phyloP scores from a whole-genome alignment of 495 filamentous ascomycete genomes.

The Aspergillus haitiensis region DNA sequence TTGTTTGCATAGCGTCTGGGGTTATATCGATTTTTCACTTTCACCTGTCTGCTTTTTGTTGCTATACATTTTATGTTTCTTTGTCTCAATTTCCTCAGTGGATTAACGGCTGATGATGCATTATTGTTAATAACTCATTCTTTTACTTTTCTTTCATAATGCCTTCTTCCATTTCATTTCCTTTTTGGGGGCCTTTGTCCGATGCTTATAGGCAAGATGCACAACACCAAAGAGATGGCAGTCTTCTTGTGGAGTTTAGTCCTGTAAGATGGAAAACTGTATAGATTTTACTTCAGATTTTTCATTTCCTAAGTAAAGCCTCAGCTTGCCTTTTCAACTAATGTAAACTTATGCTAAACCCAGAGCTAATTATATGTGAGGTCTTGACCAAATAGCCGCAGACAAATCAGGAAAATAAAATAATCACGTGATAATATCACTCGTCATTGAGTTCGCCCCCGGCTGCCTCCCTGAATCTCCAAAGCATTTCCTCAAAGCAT shows the following conservation, averaged over 20 bases:
- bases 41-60: conserved; percentile 9
- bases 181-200: background rate
- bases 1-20: conserved; percentile 49
- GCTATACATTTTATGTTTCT: conserved; percentile 20
- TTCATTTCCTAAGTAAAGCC: too few relatives aligned
- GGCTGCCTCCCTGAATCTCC: background rate
- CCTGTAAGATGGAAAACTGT: background rate
- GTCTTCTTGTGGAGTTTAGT: background rate
- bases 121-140: conserved; percentile 6
- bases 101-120: conserved; percentile 14
- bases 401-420: too few relatives aligned
- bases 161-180: background rate
- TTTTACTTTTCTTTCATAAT: conserved; percentile 2
- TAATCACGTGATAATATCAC: background rate
- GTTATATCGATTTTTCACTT: conserved; percentile 29
- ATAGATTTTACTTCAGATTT: conserved; percentile 2
- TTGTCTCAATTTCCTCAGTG: conserved; percentile 7
- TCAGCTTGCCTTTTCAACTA: too few relatives aligned
- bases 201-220: background rate
- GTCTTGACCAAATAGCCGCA: too few relatives aligned
- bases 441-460: background rate
- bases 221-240: background rate
- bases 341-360: too few relatives aligned
- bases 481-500: background rate
- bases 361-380: too few relatives aligned